These are phyloP conservation scores for Xylaria cubensis DNA, from an alignment of 495 filamentous ascomycete genomes.

Conservation along the genomic window DNA sequence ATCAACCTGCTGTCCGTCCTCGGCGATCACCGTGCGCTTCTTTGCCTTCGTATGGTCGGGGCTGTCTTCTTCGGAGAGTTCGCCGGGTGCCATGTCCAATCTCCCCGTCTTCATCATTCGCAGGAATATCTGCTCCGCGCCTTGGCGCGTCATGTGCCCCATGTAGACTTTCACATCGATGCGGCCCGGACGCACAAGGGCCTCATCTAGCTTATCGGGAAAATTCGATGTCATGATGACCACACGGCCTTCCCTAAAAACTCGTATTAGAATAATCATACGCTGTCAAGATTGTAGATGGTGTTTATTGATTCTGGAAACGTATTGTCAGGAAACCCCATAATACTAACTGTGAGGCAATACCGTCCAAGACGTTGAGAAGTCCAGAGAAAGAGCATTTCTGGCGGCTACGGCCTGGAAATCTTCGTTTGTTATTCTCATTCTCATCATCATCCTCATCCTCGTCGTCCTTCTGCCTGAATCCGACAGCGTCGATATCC, in stretches of 20 bases:
- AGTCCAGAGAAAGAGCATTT: conserved; percentile 60
- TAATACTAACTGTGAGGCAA: conserved; percentile 50
- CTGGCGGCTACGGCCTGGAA: not conserved
- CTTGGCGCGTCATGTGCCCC: conserved; percentile 37
- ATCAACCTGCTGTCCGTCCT: not conserved
- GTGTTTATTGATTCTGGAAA: not conserved
- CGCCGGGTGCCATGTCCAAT: conserved; percentile 20
- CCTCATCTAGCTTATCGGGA: conserved; percentile 62
- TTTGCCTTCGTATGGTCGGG: not conserved
- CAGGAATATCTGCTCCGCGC: conserved; percentile 42
- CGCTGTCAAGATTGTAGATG: not conserved
- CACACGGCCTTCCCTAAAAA: conserved; percentile 59
- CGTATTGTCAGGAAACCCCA: not conserved
- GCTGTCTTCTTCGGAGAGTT: not conserved
- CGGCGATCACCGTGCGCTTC: not conserved
- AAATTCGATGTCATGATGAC: conserved; percentile 74
- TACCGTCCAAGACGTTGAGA: conserved; percentile 68
- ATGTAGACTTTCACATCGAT: conserved; percentile 65
- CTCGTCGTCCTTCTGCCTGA: conserved; percentile 20
- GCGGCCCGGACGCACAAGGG: conserved; percentile 65
- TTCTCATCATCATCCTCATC: not conserved
- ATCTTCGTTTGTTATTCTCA: not conserved
- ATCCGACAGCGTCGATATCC: conserved; percentile 60
- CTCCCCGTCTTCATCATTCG: conserved; percentile 52
- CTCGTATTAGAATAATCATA: not conserved